These are phyloP conservation scores for Bremia lactucae DNA, from an alignment of 352 stramenopile species.

Conservation along the genomic window DNA sequence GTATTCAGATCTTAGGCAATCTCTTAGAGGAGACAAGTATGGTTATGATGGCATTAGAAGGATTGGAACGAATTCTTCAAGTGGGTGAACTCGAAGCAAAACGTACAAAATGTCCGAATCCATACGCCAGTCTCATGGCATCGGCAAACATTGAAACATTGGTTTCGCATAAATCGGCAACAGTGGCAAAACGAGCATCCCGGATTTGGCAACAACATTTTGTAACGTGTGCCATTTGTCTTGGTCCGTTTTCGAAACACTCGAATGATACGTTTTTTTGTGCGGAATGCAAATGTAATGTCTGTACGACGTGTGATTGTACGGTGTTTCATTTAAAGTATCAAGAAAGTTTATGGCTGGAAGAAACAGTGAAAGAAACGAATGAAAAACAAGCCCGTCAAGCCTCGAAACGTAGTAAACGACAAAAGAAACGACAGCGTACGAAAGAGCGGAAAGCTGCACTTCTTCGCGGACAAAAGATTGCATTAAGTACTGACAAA, in stretches of 20 bases:
- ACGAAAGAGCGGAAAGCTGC: slow-evolving; percentile 78
- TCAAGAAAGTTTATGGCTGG: slow-evolving; percentile 91
- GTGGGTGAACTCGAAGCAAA: slow-evolving; percentile 87
- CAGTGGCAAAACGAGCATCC: slow-evolving; percentile 90
- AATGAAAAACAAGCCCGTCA: slow-evolving; percentile 85
- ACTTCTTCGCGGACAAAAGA: slow-evolving; percentile 32
- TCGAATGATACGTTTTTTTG: slow-evolving; percentile 93
- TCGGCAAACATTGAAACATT: slow-evolving; percentile 89
- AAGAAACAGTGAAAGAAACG: slow-evolving; percentile 88
- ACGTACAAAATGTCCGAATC: slow-evolving; percentile 75
- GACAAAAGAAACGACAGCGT: slow-evolving; percentile 75
- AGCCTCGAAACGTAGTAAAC: slow-evolving; percentile 76
- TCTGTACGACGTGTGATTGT: slow-evolving; percentile 96
- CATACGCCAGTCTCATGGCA: slow-evolving; percentile 84
- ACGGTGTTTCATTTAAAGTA: slow-evolving; percentile 96
- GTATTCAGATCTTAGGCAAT: slow-evolving; percentile 82
- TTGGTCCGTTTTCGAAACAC: slow-evolving; percentile 91
- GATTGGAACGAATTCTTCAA: slow-evolving; percentile 94
- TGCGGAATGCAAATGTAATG: slow-evolving; percentile 96
- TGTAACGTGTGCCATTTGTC: slow-evolving; percentile 95
- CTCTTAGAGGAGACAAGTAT: slow-evolving; percentile 94
- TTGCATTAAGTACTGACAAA: slow-evolving; percentile 15
- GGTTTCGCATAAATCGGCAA: slow-evolving; percentile 90
- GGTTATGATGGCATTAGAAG: slow-evolving; percentile 98
- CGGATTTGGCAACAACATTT: slow-evolving; percentile 98